Evolutionary conservation across 352 stramenopile genomes (phyloP), one percentile per base, ranked within the genome.

Genomic region (Phytophthora hybrid): DNA sequence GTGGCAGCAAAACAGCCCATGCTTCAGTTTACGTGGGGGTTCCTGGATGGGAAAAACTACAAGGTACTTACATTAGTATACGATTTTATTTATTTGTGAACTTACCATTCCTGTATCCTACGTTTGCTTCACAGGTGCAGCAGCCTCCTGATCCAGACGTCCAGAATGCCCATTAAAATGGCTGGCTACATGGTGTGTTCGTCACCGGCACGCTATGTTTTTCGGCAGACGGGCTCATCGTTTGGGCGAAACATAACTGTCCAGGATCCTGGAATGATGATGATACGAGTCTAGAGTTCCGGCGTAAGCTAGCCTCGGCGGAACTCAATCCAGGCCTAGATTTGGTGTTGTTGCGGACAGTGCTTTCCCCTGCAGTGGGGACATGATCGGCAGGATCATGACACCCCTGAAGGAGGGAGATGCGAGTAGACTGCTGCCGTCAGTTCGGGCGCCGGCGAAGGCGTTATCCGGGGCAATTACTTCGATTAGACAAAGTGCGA

Each of bases 31-130:
- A n/a, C 41, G 1, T 49, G 41, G 41, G 41, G 41, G 11, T 49
- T 49, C 16, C n/a, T 49, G 41, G 41, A 49, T 49, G 41, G 14
- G 41, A 49, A 49, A 49, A 49, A n/a, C 41, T 49, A 49, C 41
- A 49, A 49, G 41, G 41, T 49, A 49, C 18, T 49, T 49, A 19
- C 41, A 14, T 49, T 14, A 49, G 21, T 3, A 49, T 7, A 9
- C n/a, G 41, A 10, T 49, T 49, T 1, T 49, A 49, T 49, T 49
- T 49, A 8, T 49, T 49, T 10, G 18, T 49, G 34, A 44, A 16
- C 34, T 44, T 44, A 44, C 34, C 34, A 49, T 49, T 18, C 7
- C 5, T 18, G 41, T 49, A 49, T 49, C 41, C 18, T 49, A 3
- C 4, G 18, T 49, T 18, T 49, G 16, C 41, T n/a, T 49, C 41